A percentile compares a stretch with the other conserved stretches of the same genome.
Conservation (phyloP, 345 rosid species). For the Trapa bicornis region DNA sequence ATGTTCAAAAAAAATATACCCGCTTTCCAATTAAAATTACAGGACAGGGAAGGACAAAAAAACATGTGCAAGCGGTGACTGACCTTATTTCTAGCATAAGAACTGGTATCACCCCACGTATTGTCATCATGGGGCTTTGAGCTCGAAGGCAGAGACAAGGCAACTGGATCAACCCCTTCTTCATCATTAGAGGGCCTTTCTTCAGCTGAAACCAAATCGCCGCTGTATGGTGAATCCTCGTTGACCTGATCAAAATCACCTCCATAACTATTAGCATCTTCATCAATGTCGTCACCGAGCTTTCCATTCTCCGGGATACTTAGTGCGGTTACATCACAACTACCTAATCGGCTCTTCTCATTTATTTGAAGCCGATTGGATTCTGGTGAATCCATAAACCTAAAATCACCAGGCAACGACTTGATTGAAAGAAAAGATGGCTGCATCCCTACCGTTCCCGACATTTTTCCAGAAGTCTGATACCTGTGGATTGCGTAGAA, state of each 20-base stretch:
- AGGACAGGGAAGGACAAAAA: not conserved
- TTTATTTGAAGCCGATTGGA: slow-evolving; percentile 30
- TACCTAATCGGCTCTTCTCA: slow-evolving; percentile 12
- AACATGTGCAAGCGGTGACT: not conserved
- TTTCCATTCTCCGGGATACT: slow-evolving; percentile 34
- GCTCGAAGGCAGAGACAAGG: slow-evolving; percentile 34
- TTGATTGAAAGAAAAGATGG: slow-evolving; percentile 52
- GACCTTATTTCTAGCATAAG: slow-evolving; percentile 77
- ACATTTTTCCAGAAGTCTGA: slow-evolving; percentile 28
- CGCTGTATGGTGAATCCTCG: slow-evolving; percentile 76
- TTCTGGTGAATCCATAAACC: slow-evolving; percentile 36
- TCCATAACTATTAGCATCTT: slow-evolving; percentile 19
- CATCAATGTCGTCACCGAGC: slow-evolving; percentile 22
- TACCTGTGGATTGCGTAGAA: slow-evolving; percentile 24
- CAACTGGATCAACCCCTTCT: slow-evolving; percentile 34
- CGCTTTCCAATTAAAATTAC: not conserved
- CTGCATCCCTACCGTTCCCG: slow-evolving; percentile 28
- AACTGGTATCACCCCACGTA: slow-evolving; percentile 68
- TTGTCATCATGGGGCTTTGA: slow-evolving; percentile 36
- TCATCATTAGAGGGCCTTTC: slow-evolving; percentile 34
- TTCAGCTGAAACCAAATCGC: slow-evolving; percentile 25
- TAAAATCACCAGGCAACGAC: slow-evolving; percentile 63
- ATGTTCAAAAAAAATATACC: not conserved
- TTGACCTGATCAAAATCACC: slow-evolving; percentile 22
- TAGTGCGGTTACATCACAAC: slow-evolving; percentile 12